phyloP scores from a whole-genome alignment of 306 rosid genomes.

The Prunus kanzakura region DNA sequence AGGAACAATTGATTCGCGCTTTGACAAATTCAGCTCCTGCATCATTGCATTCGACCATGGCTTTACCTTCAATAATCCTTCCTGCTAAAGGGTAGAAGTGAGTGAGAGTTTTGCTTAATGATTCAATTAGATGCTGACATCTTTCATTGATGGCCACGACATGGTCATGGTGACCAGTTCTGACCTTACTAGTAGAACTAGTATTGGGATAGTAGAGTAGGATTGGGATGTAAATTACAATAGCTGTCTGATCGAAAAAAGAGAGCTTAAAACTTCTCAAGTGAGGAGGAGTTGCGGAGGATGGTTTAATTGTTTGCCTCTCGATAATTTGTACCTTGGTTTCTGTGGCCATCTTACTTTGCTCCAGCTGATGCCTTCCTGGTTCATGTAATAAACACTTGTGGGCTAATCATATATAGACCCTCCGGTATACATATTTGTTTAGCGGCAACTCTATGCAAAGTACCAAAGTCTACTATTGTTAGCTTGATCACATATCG shows the following conservation, averaged over 20 bases:
- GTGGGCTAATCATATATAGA: neutral
- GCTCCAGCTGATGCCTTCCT: neutral
- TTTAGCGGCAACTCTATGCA: neutral
- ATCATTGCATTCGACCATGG: conserved; percentile 40
- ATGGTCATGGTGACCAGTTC: neutral
- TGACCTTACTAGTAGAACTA: neutral
- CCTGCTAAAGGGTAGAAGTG: conserved; percentile 54
- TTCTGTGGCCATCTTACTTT: neutral
- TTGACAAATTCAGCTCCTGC: conserved; percentile 31
- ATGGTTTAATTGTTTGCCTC: conserved; percentile 27
- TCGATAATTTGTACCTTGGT: conserved; percentile 12
- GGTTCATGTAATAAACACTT: neutral
- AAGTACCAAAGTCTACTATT: neutral
- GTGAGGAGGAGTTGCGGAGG: conserved; percentile 25
- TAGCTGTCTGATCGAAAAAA: conserved; percentile 14
- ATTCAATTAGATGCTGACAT: conserved; percentile 30
- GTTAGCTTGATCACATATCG: no score
- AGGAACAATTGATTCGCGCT: conserved; percentile 23
- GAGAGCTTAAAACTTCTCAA: conserved; percentile 24
- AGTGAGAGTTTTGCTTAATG: conserved; percentile 43
- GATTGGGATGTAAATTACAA: conserved; percentile 17
- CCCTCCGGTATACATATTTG: neutral
- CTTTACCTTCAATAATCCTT: conserved; percentile 17
- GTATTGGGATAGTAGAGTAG: conserved; percentile 23
- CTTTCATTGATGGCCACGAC: neutral